Evolutionary conservation across 305 asterid genomes (phyloP), one percentile per base, ranked within the genome.

Genomic region (Caryopteris hybrid): DNA sequence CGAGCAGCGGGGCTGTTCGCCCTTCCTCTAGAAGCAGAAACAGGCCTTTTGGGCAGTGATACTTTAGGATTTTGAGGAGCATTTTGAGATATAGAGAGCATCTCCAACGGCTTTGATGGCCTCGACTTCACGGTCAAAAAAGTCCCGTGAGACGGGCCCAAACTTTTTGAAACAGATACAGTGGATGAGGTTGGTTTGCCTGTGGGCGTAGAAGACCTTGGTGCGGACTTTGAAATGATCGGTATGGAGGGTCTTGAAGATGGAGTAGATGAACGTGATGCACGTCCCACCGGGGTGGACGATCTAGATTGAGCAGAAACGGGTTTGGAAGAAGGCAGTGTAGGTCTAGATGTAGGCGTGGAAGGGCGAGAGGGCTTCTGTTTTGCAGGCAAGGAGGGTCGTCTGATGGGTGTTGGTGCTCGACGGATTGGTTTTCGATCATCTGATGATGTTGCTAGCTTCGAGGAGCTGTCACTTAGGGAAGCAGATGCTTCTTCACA

Each of bases 21-120:
- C 54, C 90, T 79, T 74, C 80, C 89, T 60, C 87, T 81, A 33
- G 96, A 78, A 13, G 87, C 92, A 62, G 96, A 88, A 68, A 77
- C 76, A 25, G 97, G 83, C 78, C 97, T 74, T 74, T 74, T 85
- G 25, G 82, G 84, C 60, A 77, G 38, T 31, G 75, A 43, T 16
- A 61, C 22, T 59, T 71, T 83, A 21, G 62, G 65, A 60, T 45
- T 79, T 22, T 72, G 74, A 77, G 81, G 70, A 43, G 73, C 70
- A 71, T 83, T 77, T 9, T 59, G 74, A 13, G 84, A 63, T n/a
- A 55, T 34, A 22, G 75, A 73, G 46, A 80, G 80, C 22, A 29
- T 54, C 50, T 78, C 86, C 3, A 72, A 46, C 2, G 84, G 72
- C 56, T 76, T 80, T 34, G 80, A 75, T 34, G 86, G 87, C 86